These are phyloP conservation scores for Teunomyces gatunensis DNA, from an alignment of 805 yeast genomes.

Conservation along the genomic window DNA sequence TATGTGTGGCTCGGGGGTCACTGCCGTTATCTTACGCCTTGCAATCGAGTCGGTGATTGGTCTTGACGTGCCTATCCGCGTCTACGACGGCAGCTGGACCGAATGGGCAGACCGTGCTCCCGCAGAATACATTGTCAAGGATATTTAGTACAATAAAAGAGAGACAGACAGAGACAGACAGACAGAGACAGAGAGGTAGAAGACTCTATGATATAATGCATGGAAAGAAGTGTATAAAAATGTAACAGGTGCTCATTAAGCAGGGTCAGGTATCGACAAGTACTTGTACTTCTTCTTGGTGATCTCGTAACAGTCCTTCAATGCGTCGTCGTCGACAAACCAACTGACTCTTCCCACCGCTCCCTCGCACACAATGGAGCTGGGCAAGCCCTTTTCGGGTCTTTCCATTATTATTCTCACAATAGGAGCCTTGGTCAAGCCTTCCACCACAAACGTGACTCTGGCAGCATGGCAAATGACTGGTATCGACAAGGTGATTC, in stretches of 20 bases:
- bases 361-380: conserved; percentile 87
- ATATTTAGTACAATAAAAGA: conserved; percentile 2
- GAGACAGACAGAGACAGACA: too few relatives aligned
- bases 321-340: conserved; percentile 95
- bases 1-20: conserved; percentile 96
- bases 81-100: conserved; percentile 80
- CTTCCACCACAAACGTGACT: conserved; percentile 94
- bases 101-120: conserved; percentile 85
- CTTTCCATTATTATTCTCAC: conserved; percentile 90
- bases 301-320: conserved; percentile 68
- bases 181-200: too few relatives aligned
- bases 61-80: conserved; percentile 36
- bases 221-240: background rate
- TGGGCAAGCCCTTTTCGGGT: conserved; percentile 94
- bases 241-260: background rate
- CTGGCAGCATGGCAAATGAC: conserved; percentile 92
- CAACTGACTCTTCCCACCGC: conserved; percentile 97
- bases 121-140: conserved; percentile 47
- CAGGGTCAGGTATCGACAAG: conserved; percentile 31
- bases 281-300: conserved; percentile 71
- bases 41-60: conserved; percentile 50
- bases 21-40: conserved; percentile 78
- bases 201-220: background rate
- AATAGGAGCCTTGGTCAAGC: conserved; percentile 91
- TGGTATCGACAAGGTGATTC: conserved; percentile 90